Conservation (phyloP, 495 filamentous ascomycete genomes). For the Penicillium coffeae region DNA sequence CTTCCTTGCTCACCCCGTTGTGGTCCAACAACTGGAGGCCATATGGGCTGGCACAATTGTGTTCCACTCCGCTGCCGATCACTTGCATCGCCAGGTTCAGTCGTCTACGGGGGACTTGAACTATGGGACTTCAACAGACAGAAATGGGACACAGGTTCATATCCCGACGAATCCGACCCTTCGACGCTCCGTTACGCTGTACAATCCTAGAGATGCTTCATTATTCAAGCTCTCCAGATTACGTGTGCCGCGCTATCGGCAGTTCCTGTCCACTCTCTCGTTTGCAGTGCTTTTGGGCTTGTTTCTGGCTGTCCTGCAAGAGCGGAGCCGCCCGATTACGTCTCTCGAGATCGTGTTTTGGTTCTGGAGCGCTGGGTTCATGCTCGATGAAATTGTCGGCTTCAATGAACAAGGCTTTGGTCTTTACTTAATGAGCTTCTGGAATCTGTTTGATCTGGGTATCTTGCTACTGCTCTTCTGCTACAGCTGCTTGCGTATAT, state of each 20-base stretch:
- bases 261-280: constrained; percentile 81
- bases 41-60: constrained; percentile 95
- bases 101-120: constrained; percentile 22
- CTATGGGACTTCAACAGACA: constrained; percentile 20
- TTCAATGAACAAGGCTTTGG: constrained; percentile 94
- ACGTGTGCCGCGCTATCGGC: constrained; percentile 84
- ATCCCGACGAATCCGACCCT: constrained; percentile 32
- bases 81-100: constrained; percentile 58
- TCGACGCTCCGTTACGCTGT: constrained; percentile 76
- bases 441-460: constrained; percentile 91
- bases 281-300: constrained; percentile 77
- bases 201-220: constrained; percentile 84
- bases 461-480: constrained; percentile 81
- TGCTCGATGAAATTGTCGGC: constrained; percentile 91
- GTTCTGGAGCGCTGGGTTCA: constrained; percentile 95
- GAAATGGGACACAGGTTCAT: constrained; percentile 4
- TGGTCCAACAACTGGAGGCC: constrained; percentile 88
- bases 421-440: constrained; percentile 92
- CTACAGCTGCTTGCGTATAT: constrained; percentile 84
- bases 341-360: constrained; percentile 82
- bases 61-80: constrained; percentile 83
- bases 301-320: constrained; percentile 69
- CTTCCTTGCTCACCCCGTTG: constrained; percentile 83
- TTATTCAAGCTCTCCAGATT: constrained; percentile 85
- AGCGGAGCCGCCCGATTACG: constrained; percentile 72